These are phyloP conservation scores for Ceratocystis albifundus DNA, from an alignment of 2,329 filamentous ascomycete species.

Conservation along the genomic window DNA sequence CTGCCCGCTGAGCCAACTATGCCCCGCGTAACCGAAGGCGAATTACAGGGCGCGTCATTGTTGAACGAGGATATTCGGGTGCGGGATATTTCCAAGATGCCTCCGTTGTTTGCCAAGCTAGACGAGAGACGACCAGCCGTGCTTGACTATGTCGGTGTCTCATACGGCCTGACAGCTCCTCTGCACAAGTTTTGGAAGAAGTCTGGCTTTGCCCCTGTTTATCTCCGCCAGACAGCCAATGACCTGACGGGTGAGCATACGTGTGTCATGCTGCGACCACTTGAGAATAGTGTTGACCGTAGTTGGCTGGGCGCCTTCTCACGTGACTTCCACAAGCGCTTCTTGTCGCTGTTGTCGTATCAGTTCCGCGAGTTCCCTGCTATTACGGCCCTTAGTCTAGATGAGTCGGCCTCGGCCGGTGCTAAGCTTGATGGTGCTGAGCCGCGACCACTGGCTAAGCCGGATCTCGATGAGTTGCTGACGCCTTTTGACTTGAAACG, in stretches of 20 bases:
- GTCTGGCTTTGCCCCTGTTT: constrained; percentile 73
- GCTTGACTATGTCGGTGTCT: constrained; percentile 90
- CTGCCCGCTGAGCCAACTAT: constrained; percentile 47
- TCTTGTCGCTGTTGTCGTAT: constrained; percentile 78
- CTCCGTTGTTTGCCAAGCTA: constrained; percentile 81
- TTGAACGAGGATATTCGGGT: constrained; percentile 82
- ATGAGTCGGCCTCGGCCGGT: constrained; percentile 69
- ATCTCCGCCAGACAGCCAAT: constrained; percentile 88
- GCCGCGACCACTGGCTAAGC: constrained; percentile 49
- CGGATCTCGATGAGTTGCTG: constrained; percentile 63
- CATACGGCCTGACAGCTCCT: constrained; percentile 75
- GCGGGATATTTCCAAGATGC: constrained; percentile 81
- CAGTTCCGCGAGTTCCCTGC: constrained; percentile 78
- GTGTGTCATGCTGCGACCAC: constrained; percentile 86
- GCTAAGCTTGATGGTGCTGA: constrained; percentile 49
- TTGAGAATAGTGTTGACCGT: constrained; percentile 55
- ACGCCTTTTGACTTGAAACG: constrained; percentile 92
- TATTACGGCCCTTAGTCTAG: constrained; percentile 69
- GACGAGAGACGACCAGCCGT: constrained; percentile 66
- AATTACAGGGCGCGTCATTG: constrained; percentile 63
- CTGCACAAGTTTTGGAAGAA: constrained; percentile 98
- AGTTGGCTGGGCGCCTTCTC: constrained; percentile 86
- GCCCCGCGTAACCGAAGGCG: constrained; percentile 67
- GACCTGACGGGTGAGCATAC: constrained; percentile 96
- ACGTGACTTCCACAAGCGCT: constrained; percentile 88